These are phyloP conservation scores for Schizosaccharomyces osmophilus DNA, from an alignment of 805 yeast genomes.

Conservation along the genomic window DNA sequence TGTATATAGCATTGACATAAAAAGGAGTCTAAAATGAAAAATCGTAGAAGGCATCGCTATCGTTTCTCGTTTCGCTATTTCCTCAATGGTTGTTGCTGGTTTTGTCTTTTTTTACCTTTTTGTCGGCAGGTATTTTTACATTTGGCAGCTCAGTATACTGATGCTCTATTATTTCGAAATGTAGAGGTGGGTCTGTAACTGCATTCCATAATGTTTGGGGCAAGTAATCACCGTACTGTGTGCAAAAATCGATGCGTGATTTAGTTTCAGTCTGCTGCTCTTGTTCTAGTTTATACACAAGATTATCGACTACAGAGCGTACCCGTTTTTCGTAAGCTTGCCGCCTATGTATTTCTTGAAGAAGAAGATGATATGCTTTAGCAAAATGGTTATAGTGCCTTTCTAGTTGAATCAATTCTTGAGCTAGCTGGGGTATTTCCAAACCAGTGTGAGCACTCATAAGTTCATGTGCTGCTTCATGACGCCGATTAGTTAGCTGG, in stretches of 20 bases:
- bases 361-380: background rate
- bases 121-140: background rate
- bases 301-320: background rate
- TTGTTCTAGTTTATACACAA: background rate
- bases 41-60: too few relatives aligned
- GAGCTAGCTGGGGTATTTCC: background rate
- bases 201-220: background rate
- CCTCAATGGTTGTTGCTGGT: too few relatives aligned
- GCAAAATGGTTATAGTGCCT: background rate
- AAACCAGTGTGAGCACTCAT: constrained; percentile 1
- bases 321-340: background rate
- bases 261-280: background rate
- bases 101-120: background rate
- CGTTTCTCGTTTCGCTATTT: too few relatives aligned
- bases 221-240: background rate
- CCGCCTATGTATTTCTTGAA: background rate
- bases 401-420: background rate
- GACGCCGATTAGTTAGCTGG: background rate
- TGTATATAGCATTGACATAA: too few relatives aligned
- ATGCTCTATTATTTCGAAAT: background rate
- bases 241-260: background rate
- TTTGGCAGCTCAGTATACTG: background rate
- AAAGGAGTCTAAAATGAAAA: too few relatives aligned
- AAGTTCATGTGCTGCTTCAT: background rate
- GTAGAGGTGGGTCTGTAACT: background rate